Conservation (phyloP, 1,284 basidiomycete genomes). For the Ceratobasidium sp. region DNA sequence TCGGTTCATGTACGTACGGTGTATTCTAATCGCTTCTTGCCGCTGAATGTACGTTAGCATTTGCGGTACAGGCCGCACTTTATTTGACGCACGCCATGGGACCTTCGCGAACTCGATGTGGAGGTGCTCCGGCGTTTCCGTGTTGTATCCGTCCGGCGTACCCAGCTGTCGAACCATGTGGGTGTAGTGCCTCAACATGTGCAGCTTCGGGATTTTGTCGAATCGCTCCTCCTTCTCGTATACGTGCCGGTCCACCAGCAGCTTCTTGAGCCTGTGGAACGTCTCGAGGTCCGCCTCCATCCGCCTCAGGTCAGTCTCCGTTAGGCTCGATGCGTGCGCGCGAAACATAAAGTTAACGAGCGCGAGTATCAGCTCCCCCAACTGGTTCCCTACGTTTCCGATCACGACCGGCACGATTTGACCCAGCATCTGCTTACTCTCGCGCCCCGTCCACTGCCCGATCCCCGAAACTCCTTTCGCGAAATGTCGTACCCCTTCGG, state of each 20-base stretch:
- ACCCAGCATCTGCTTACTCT: slow-evolving; percentile 56
- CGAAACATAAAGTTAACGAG: slow-evolving; percentile 17
- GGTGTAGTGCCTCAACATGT: slow-evolving; percentile 42
- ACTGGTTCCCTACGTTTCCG: not conserved
- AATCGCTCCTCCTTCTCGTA: not conserved
- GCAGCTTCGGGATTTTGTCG: slow-evolving; percentile 23
- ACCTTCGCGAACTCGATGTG: slow-evolving; percentile 46
- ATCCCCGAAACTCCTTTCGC: not conserved
- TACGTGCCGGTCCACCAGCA: not conserved
- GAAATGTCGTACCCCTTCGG: slow-evolving; percentile 13
- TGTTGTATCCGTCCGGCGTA: slow-evolving; percentile 44
- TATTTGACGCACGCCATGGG: slow-evolving; percentile 45
- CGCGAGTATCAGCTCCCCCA: not conserved
- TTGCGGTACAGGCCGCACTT: slow-evolving; percentile 23
- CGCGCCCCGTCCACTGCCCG: slow-evolving; percentile 54
- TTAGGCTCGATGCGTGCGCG: not conserved
- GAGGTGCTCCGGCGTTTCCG: slow-evolving; percentile 44
- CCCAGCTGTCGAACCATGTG: slow-evolving; percentile 32
- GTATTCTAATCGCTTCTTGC: slow-evolving; percentile 11
- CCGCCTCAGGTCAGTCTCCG: not conserved
- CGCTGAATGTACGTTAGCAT: slow-evolving; percentile 45
- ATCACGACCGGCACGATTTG: slow-evolving; percentile 22
- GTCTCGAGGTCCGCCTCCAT: not conserved
- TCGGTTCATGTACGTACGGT: slow-evolving; percentile 9
- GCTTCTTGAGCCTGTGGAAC: slow-evolving; percentile 16